These are phyloP conservation scores for Chlamydomonas sp. DNA, from an alignment of 139 green algal genomes.

Conservation along the genomic window DNA sequence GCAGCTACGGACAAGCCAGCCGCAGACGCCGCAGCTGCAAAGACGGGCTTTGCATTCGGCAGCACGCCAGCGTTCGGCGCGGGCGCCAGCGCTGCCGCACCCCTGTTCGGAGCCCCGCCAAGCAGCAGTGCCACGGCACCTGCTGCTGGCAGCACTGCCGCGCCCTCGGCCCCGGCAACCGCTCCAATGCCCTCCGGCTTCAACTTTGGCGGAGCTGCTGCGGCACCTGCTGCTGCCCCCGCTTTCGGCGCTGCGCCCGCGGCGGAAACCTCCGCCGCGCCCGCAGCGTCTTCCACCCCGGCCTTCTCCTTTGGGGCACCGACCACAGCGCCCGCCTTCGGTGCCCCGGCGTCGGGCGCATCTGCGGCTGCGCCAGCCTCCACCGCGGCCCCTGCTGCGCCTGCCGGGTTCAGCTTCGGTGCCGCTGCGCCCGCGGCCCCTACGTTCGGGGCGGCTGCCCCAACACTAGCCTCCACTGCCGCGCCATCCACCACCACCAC, in stretches of 20 bases:
- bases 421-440: background rate
- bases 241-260: background rate
- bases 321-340: background rate
- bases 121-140: no score
- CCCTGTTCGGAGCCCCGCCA: background rate
- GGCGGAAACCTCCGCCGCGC: background rate
- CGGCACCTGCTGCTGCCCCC: background rate
- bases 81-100: background rate
- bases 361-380: background rate
- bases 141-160: no score
- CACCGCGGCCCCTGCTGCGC: background rate
- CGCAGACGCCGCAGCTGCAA: background rate
- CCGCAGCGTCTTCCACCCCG: background rate
- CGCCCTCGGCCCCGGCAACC: no score
- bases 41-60: background rate
- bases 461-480: background rate
- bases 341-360: background rate
- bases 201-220: background rate
- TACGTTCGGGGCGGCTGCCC: background rate
- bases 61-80: background rate
- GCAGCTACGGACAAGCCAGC: background rate
- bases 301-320: background rate
- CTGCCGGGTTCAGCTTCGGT: constrained; percentile 1
- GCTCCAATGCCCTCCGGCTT: background rate
- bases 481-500: no score